Conservation (phyloP, 352 stramenopile species). For the Pythium rishiriense region DNA sequence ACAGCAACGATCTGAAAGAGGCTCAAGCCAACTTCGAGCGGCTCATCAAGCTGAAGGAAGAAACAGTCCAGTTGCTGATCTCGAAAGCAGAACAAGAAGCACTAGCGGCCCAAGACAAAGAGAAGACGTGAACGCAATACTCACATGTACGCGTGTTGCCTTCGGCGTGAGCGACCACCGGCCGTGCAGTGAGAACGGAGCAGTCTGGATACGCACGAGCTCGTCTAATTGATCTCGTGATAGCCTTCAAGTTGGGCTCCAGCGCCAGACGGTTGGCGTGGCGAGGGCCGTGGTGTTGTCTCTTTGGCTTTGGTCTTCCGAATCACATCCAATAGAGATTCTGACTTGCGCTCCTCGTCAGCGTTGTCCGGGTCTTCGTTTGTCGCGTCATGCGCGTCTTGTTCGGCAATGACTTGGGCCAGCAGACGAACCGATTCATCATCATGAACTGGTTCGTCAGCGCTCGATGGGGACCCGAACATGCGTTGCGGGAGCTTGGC, state of each 20-base stretch:
- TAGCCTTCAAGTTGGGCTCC: constrained; percentile 30
- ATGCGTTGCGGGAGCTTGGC: constrained; percentile 21
- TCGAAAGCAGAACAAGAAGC: constrained; percentile 46
- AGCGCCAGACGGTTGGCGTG: constrained; percentile 1
- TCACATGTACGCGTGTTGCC: neutral
- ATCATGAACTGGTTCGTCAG: constrained; percentile 18
- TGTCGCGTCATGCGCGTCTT: constrained; percentile 15
- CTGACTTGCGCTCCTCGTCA: constrained; percentile 15
- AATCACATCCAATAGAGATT: constrained; percentile 35
- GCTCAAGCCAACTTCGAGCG: constrained; percentile 42
- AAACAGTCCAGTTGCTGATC: constrained; percentile 60
- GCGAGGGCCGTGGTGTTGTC: constrained; percentile 9
- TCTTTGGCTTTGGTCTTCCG: constrained; percentile 31
- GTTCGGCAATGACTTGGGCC: constrained; percentile 20
- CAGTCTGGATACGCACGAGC: too few species aligned
- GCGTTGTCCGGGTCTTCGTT: neutral
- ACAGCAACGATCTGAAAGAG: constrained; percentile 35
- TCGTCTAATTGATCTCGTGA: constrained; percentile 41
- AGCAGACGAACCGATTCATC: constrained; percentile 30
- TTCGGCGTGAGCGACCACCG: too few species aligned
- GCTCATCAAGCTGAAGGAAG: constrained; percentile 54
- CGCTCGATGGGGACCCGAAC: neutral
- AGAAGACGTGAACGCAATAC: constrained; percentile 1
- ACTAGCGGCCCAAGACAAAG: constrained; percentile 29
- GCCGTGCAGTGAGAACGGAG: too few species aligned